A percentile compares a stretch with the other conserved stretches of the same genome.
These are phyloP conservation scores for Fusarium hainanense DNA, from an alignment of 2,329 filamentous ascomycete genomes.

Conservation along the genomic window DNA sequence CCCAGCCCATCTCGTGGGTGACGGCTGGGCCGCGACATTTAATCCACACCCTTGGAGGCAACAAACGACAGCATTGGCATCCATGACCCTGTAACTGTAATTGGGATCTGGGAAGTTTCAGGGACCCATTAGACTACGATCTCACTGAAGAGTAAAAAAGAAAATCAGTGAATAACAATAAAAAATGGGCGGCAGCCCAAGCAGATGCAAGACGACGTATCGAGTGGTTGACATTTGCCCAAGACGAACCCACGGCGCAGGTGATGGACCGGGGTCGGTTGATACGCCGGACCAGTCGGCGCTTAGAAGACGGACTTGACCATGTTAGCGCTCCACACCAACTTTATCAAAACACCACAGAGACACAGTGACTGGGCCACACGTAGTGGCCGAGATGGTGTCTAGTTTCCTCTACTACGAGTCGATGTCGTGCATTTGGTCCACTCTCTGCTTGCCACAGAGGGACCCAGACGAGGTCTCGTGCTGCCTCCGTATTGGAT, in stretches of 20 bases:
- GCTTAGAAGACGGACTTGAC: conserved; percentile 47
- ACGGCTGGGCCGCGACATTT: conserved; percentile 30
- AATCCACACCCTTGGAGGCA: conserved; percentile 25
- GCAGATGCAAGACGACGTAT: conserved; percentile 31
- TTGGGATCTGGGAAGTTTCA: conserved; percentile 27
- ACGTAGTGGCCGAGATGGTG: conserved; percentile 35
- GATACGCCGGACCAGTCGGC: conserved; percentile 50
- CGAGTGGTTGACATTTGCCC: conserved; percentile 43
- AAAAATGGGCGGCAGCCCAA: conserved; percentile 38
- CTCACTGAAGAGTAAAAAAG: conserved; percentile 9
- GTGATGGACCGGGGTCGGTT: conserved; percentile 50
- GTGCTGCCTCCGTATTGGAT: conserved; percentile 51
- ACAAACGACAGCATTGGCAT: conserved; percentile 20
- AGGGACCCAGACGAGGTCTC: conserved; percentile 42
- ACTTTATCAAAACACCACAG: conserved; percentile 35
- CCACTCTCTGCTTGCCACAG: conserved; percentile 44
- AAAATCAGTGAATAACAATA: conserved; percentile 15
- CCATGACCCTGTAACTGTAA: conserved; percentile 10
- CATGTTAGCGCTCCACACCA: conserved; percentile 45
- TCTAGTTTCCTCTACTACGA: conserved; percentile 43
- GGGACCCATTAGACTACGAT: conserved; percentile 16
- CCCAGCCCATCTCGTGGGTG: conserved; percentile 29
- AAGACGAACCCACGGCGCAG: conserved; percentile 43
- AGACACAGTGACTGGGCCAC: conserved; percentile 33
- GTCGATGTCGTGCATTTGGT: conserved; percentile 56